Base-by-base conservation (phyloP, 129 eudicot genomes). In the Saposhnikovia divaricata region DNA sequence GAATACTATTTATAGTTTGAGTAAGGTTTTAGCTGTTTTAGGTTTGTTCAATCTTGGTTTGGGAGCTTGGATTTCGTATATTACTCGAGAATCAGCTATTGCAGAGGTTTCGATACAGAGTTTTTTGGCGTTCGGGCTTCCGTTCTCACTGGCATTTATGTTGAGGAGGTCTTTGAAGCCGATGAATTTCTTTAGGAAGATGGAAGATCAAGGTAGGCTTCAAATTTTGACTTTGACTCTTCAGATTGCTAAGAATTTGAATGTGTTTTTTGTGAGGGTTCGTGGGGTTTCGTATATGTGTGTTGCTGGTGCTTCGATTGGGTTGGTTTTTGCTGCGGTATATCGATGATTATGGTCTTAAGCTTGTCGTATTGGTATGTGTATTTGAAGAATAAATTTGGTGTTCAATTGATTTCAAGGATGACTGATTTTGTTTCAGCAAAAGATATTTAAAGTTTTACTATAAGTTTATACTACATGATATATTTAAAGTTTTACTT, bases 141-240 rank as follows among this genome's bases (percentile, higher is more conserved):
- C 93, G 1, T 89, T 89, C 47, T 81, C 93, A 37, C 3, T 85
- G 85, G 91, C 93, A n/a, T 81, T 89, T 43, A 79, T 89, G 89
- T 42, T 87, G 77, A 81, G 93, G 83, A 77, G 72, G 39, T 55
- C 93, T 2, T 44, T 89, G 89, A 87, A 89, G 84, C 79, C 84
- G 3, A 89, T 89, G 89, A 78, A 77, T 65, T 89, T 89, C 87
- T 89, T 89, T 76, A 83, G 78, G 84, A 89, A 89, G 84, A 87
- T 89, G 93, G 93, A 89, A 85, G 87, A 83, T 80, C 86, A 81
- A 73, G 90, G 90, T 15, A 85, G 93, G 84, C 51, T 89, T 75
- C 93, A 87, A 83, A 83, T 89, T 79, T 38, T 89, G 80, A 89
- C 93, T 50, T 73, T 88, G 18, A 77, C 87, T 25, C 90, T 89